phyloP scores from a whole-genome alignment of 2,329 filamentous ascomycete species.

The Gaeumannomyces sp. region DNA sequence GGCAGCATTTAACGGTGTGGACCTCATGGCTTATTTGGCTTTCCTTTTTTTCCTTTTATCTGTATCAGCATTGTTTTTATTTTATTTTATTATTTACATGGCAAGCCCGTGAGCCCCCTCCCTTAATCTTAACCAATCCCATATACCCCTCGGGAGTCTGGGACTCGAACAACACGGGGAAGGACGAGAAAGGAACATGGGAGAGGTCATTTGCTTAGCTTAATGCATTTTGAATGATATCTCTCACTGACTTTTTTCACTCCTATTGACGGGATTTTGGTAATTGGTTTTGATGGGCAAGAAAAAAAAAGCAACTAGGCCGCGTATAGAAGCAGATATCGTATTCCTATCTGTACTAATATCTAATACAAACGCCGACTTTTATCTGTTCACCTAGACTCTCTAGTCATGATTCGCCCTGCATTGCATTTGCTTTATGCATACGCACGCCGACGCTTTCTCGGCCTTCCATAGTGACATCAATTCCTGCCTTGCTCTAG shows the following conservation, averaged over 20 bases:
- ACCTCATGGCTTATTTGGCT: not conserved
- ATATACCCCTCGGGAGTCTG: constrained; percentile 1
- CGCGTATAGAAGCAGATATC: not conserved
- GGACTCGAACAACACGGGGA: constrained; percentile 5
- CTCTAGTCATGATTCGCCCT: no score
- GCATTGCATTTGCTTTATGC: no score
- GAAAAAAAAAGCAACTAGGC: not conserved
- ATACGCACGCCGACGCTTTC: no score
- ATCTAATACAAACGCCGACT: not conserved
- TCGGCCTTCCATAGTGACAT: no score
- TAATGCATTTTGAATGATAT: not conserved
- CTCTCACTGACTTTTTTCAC: not conserved
- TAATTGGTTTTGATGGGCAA: no score
- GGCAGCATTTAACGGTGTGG: constrained; percentile 2
- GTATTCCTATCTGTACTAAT: not conserved
- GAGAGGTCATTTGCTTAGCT: not conserved
- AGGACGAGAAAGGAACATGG: not conserved
- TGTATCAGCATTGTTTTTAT: not conserved
- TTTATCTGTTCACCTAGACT: not conserved
- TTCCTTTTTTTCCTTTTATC: not conserved
- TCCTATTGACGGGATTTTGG: no score
- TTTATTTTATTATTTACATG: not conserved
- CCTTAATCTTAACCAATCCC: not conserved
- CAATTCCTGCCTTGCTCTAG: no score
- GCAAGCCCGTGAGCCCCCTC: constrained; percentile 9